Conservation (phyloP, 2,329 filamentous ascomycete species). For the Madurella mycetomatis region DNA sequence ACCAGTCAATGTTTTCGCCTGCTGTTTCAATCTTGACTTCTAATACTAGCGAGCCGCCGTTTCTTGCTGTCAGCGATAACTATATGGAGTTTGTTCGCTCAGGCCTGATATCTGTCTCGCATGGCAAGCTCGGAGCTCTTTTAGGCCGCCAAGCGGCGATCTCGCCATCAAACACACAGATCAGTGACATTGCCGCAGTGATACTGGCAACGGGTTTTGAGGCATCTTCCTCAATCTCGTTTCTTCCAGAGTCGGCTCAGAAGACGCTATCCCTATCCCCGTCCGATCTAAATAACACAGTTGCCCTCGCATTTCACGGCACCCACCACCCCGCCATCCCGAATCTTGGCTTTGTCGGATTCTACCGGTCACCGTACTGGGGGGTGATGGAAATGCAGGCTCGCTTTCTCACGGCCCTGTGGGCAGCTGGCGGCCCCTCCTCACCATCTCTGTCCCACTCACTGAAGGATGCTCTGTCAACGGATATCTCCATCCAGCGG, state of each 20-base stretch:
- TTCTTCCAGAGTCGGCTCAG: slow-evolving; percentile 55
- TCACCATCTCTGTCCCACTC: slow-evolving; percentile 23
- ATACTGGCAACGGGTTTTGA: slow-evolving; percentile 74
- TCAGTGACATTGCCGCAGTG: slow-evolving; percentile 60
- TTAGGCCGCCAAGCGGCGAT: slow-evolving; percentile 35
- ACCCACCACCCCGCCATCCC: slow-evolving; percentile 58
- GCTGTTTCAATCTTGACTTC: slow-evolving; percentile 37
- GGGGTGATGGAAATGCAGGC: slow-evolving; percentile 85
- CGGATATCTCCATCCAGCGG: slow-evolving; percentile 42
- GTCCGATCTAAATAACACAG: slow-evolving; percentile 50
- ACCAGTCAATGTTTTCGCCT: slow-evolving; percentile 50
- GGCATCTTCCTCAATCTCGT: slow-evolving; percentile 58
- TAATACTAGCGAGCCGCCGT: slow-evolving; percentile 51
- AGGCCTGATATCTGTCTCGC: slow-evolving; percentile 50
- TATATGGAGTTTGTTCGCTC: slow-evolving; percentile 72
- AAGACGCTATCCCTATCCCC: slow-evolving; percentile 54
- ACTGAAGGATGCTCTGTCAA: slow-evolving; percentile 38
- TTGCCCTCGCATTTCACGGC: slow-evolving; percentile 64
- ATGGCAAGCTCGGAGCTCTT: slow-evolving; percentile 43
- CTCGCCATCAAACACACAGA: slow-evolving; percentile 26
- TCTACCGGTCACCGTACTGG: slow-evolving; percentile 83
- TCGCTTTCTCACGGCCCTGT: slow-evolving; percentile 59
- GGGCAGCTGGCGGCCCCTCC: slow-evolving; percentile 37
- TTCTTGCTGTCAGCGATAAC: slow-evolving; percentile 64
- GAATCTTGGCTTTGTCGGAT: slow-evolving; percentile 72